Percentiles rank a stretch among this genome's conserved stretches.
These are phyloP conservation scores for Tylopilus vinaceipallidus DNA, from an alignment of 768 basidiomycete genomes.

Conservation along the genomic window DNA sequence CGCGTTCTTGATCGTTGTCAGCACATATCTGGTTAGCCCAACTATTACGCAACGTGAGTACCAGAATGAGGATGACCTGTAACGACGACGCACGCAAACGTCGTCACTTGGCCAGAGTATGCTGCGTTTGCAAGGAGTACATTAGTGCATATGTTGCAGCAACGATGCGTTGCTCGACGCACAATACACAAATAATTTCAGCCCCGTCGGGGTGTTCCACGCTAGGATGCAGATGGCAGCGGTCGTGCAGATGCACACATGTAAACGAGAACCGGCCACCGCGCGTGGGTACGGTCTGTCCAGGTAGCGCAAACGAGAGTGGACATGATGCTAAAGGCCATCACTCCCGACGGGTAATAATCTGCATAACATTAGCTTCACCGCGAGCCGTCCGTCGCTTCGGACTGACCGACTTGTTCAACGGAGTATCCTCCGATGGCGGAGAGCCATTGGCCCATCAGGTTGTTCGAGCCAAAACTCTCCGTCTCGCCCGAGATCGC, in stretches of 20 bases:
- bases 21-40: conserved; percentile 82
- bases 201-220: conserved; percentile 55
- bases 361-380: conserved; percentile 30
- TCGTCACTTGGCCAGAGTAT: conserved; percentile 74
- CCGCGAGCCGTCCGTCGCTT: background rate
- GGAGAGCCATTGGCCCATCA: conserved; percentile 73
- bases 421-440: conserved; percentile 60
- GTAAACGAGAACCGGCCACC: conserved; percentile 66
- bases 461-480: conserved; percentile 65
- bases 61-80: background rate
- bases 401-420: conserved; percentile 51
- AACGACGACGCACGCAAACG: conserved; percentile 54
- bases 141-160: background rate
- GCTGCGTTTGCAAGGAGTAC: conserved; percentile 52
- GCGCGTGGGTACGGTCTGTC: conserved; percentile 56
- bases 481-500: conserved; percentile 66
- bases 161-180: conserved; percentile 18
- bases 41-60: conserved; percentile 31
- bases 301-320: conserved; percentile 60
- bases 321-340: conserved; percentile 62
- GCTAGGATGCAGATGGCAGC: conserved; percentile 59
- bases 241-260: conserved; percentile 53
- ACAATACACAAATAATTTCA: conserved; percentile 81
- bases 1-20: conserved; percentile 68
- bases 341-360: conserved; percentile 62